phyloP scores from a whole-genome alignment of 2,329 filamentous ascomycete genomes.

The Phaeoacremonium minimum region DNA sequence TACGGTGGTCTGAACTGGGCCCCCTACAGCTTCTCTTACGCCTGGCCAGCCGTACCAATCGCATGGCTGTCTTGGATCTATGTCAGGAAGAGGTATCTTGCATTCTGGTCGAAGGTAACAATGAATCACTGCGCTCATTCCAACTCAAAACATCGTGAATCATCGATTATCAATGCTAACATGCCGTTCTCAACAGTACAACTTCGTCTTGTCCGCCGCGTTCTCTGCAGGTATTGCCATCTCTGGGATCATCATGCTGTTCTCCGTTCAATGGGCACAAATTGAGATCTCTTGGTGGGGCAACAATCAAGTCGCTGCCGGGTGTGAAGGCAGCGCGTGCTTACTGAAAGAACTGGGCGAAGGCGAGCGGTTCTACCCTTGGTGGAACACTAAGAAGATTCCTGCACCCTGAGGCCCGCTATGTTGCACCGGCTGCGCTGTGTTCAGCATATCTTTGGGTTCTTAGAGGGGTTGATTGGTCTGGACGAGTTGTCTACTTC shows the following conservation, averaged over 20 bases:
- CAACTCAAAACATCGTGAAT: too few species aligned
- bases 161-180: too few species aligned
- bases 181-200: too few species aligned
- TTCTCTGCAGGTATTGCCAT: conserved; percentile 47
- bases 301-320: conserved; percentile 21
- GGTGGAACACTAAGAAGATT: too few species aligned
- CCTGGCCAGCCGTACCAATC: conserved; percentile 41
- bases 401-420: too few species aligned
- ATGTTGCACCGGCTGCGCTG: too few species aligned
- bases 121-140: too few species aligned
- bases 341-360: conserved; percentile 1
- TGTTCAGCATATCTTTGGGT: too few species aligned
- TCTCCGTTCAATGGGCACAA: conserved; percentile 40
- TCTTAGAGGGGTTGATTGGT: too few species aligned
- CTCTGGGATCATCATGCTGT: conserved; percentile 48
- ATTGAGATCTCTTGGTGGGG: conserved; percentile 44
- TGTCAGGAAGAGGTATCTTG: conserved; percentile 36
- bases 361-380: conserved; percentile 1
- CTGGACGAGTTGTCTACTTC: too few species aligned
- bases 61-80: conserved; percentile 44
- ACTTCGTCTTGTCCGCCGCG: conserved; percentile 47
- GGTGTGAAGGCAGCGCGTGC: conserved; percentile 3
- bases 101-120: conserved; percentile 48
- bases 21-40: conserved; percentile 45
- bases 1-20: conserved; percentile 41